phyloP scores from a whole-genome alignment of 2,329 filamentous ascomycete genomes.

The Mariannaea sp. region DNA sequence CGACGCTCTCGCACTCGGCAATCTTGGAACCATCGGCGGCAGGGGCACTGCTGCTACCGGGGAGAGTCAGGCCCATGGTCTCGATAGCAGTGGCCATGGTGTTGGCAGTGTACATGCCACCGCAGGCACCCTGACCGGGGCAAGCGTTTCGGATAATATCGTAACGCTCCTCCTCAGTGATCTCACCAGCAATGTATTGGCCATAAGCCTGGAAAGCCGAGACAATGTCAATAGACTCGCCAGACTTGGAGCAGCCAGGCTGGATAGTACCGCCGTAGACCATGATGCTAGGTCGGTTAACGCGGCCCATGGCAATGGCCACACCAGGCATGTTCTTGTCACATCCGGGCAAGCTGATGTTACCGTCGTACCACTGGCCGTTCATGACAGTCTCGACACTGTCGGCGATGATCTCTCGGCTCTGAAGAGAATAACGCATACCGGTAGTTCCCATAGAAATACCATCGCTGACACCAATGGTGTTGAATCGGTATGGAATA shows the following conservation, averaged over 20 bases:
- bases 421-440: conserved; percentile 95
- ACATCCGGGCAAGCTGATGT: conserved; percentile 94
- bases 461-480: conserved; percentile 93
- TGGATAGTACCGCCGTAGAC: conserved; percentile 95
- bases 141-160: conserved; percentile 95
- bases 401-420: conserved; percentile 94
- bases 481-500: conserved; percentile 97
- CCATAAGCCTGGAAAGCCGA: conserved; percentile 98
- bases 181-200: conserved; percentile 89
- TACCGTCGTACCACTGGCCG: conserved; percentile 98
- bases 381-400: conserved; percentile 99
- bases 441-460: conserved; percentile 98
- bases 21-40: conserved; percentile 75
- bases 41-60: conserved; percentile 79
- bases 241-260: conserved; percentile 80
- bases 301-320: conserved; percentile 88
- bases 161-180: conserved; percentile 87
- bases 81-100: conserved; percentile 92
- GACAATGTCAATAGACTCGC: conserved; percentile 86
- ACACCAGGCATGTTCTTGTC: conserved; percentile 99
- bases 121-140: conserved; percentile 67
- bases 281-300: conserved; percentile 95
- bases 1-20: conserved; percentile 73
- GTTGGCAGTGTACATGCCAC: conserved; percentile 92
- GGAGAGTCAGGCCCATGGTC: conserved; percentile 86